Percentiles rank a stretch among this genome's conserved stretches.
Evolutionary conservation across 495 filamentous ascomycete genomes (phyloP).

Genomic region (Aspergillus saccharolyticus): DNA sequence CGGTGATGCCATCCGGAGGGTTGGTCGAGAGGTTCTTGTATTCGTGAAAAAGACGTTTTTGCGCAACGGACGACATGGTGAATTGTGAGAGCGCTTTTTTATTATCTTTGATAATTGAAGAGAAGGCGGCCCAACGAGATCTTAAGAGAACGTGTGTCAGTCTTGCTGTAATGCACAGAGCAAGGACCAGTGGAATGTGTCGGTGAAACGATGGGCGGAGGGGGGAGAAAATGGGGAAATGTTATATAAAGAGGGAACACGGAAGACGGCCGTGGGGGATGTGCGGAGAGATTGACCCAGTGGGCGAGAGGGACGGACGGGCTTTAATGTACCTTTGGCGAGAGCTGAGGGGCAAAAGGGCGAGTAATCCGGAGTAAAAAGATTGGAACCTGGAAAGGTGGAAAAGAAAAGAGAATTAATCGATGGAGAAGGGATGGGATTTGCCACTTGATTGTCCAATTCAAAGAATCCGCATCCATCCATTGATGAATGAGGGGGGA

Average conservation of each 20-base stretch:
- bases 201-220: background rate
- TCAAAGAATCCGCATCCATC: background rate
- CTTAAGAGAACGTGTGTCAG: background rate
- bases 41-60: slow-evolving; percentile 94
- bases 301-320: background rate
- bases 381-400: background rate
- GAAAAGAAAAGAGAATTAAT: background rate
- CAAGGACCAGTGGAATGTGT: background rate
- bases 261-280: too few relatives aligned
- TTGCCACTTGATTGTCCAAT: background rate
- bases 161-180: background rate
- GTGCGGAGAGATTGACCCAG: background rate
- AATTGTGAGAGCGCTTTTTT: background rate
- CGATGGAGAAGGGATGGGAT: too few relatives aligned
- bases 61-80: slow-evolving; percentile 53
- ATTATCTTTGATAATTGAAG: too few relatives aligned
- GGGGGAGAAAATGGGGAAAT: background rate
- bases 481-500: background rate
- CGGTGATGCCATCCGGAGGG: slow-evolving; percentile 89
- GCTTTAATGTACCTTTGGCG: background rate
- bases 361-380: too few relatives aligned
- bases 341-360: background rate
- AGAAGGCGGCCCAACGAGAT: too few relatives aligned
- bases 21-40: slow-evolving; percentile 83
- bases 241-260: background rate